Conservation (phyloP, 306 rosid species). For the Fagus sylvatica region DNA sequence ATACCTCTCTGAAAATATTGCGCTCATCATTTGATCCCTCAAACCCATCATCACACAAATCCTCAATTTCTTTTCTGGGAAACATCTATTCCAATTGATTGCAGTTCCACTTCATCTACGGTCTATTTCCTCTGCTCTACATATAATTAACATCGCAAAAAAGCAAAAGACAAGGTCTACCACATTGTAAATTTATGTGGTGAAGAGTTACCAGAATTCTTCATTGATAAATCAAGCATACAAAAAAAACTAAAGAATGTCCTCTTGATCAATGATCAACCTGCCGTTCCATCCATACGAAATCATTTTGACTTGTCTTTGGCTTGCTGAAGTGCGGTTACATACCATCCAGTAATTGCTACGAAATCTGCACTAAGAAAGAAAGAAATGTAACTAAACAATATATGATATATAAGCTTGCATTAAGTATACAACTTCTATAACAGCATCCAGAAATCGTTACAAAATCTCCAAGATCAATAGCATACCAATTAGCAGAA, state of each 20-base stretch:
- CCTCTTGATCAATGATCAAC: not conserved
- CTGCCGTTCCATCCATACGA: not conserved
- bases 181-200: slow-evolving; percentile 12
- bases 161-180: slow-evolving; percentile 27
- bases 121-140: slow-evolving; percentile 31
- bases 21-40: slow-evolving; percentile 81
- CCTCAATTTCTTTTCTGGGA: slow-evolving; percentile 43
- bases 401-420: not conserved
- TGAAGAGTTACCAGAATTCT: slow-evolving; percentile 19
- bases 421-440: not conserved
- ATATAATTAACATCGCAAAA: slow-evolving; percentile 35
- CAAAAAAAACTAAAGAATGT: slow-evolving; percentile 15
- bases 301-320: not conserved
- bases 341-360: slow-evolving; percentile 12
- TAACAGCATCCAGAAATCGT: slow-evolving; percentile 2
- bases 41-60: slow-evolving; percentile 67
- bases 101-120: slow-evolving; percentile 31
- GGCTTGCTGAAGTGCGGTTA: slow-evolving; percentile 10
- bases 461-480: slow-evolving; percentile 25
- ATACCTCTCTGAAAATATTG: slow-evolving; percentile 66
- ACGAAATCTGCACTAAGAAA: slow-evolving; percentile 25
- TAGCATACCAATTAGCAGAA: not conserved
- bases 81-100: slow-evolving; percentile 40
- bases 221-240: slow-evolving; percentile 18
- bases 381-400: not conserved